Percentiles rank a stretch among this genome's conserved stretches.
phyloP scores from a whole-genome alignment of 148 eudicot species.

The Heliosperma pusillum region DNA sequence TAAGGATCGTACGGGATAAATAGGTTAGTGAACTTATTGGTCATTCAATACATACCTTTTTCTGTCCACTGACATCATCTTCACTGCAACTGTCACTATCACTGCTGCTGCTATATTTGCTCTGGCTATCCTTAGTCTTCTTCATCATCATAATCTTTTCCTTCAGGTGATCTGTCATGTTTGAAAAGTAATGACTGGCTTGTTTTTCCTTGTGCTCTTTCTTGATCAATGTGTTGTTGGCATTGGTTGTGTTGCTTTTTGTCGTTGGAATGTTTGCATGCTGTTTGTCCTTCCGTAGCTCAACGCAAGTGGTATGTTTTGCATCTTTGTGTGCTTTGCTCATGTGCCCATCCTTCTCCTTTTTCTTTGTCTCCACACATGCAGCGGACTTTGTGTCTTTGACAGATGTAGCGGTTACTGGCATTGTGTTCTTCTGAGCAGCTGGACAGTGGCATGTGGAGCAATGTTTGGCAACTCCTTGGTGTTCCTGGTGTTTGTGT shows the following conservation, averaged over 20 bases:
- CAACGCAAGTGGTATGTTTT: slow-evolving; percentile 16
- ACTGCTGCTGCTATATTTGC: slow-evolving; percentile 25
- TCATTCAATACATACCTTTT: slow-evolving; percentile 20
- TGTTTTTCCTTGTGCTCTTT: slow-evolving; percentile 27
- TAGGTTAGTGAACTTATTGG: neutral
- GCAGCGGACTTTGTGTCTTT: slow-evolving; percentile 2
- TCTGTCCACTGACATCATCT: slow-evolving; percentile 23
- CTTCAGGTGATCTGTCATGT: slow-evolving; percentile 36
- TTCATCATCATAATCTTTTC: slow-evolving; percentile 29
- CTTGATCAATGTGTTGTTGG: slow-evolving; percentile 6
- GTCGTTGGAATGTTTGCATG: slow-evolving; percentile 8
- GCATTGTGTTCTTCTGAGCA: slow-evolving; percentile 5
- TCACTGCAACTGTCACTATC: slow-evolving; percentile 35
- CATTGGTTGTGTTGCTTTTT: slow-evolving; percentile 14
- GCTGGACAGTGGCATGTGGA: slow-evolving; percentile 29
- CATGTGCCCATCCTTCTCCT: slow-evolving; percentile 17
- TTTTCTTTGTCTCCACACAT: slow-evolving; percentile 14
- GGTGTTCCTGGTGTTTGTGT: slow-evolving; percentile 30
- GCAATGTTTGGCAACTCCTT: slow-evolving; percentile 28
- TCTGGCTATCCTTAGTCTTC: slow-evolving; percentile 21
- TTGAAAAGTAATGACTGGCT: slow-evolving; percentile 27
- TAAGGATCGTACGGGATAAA: neutral
- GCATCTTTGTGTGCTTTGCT: slow-evolving; percentile 14
- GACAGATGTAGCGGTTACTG: slow-evolving; percentile 6
- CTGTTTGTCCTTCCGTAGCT: slow-evolving; percentile 20